Evolutionary conservation across 805 yeast genomes (phyloP).

Genomic region (Pichia nanzhaoensis): DNA sequence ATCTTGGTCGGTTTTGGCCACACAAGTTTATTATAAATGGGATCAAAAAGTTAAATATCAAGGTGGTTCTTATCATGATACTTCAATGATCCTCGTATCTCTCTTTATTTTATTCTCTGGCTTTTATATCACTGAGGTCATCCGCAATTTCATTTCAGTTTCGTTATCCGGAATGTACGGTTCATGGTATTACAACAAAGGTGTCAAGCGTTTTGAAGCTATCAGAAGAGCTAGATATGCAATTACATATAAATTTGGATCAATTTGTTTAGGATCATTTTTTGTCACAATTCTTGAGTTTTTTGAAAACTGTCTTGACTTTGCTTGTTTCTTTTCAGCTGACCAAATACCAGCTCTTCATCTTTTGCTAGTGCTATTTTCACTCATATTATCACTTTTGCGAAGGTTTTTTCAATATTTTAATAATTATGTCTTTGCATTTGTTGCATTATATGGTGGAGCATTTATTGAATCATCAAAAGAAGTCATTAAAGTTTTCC

Average conservation of each 20-base stretch:
- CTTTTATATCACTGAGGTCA: slow-evolving; percentile 72
- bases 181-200: slow-evolving; percentile 73
- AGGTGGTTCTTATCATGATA: slow-evolving; percentile 1
- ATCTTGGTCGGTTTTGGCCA: slow-evolving; percentile 60
- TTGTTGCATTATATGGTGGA: slow-evolving; percentile 80
- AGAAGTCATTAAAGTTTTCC: slow-evolving; percentile 67
- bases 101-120: slow-evolving; percentile 78
- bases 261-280: slow-evolving; percentile 72
- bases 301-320: not conserved
- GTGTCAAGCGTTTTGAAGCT: slow-evolving; percentile 27
- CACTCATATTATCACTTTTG: not conserved
- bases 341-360: not conserved
- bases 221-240: slow-evolving; percentile 64
- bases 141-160: slow-evolving; percentile 70
- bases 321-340: not conserved
- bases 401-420: slow-evolving; percentile 25
- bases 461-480: slow-evolving; percentile 66
- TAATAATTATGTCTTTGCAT: slow-evolving; percentile 82
- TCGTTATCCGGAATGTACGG: slow-evolving; percentile 81
- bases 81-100: slow-evolving; percentile 36
- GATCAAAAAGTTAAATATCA: slow-evolving; percentile 29
- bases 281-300: slow-evolving; percentile 65
- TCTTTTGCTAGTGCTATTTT: not conserved
- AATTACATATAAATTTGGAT: slow-evolving; percentile 77
- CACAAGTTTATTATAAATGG: slow-evolving; percentile 73